phyloP scores from a whole-genome alignment of 73 alveolate genomes.

The Symbiodinium pilosum region DNA sequence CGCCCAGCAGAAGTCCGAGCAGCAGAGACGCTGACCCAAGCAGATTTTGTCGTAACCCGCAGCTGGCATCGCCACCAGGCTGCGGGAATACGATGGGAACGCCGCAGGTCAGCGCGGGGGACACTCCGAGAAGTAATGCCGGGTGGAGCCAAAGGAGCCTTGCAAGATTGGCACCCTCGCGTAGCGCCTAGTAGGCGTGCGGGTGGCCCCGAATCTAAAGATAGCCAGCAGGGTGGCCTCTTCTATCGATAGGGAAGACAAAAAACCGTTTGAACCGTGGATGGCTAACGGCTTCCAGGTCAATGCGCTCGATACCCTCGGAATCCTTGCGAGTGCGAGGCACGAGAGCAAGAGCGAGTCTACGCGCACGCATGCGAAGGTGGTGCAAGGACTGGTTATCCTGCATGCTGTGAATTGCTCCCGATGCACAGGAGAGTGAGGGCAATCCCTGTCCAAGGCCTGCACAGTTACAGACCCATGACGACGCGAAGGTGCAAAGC shows the following conservation, averaged over 20 bases:
- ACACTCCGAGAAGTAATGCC: not conserved
- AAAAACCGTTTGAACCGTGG: not conserved
- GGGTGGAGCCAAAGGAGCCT: not conserved
- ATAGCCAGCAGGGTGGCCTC: not conserved
- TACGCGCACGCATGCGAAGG: not conserved
- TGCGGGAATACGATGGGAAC: not conserved
- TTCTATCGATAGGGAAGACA: not conserved
- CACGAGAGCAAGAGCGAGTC: not conserved
- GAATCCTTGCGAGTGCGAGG: not conserved
- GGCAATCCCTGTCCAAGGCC: not conserved
- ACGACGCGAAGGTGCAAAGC: not conserved
- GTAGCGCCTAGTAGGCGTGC: not conserved
- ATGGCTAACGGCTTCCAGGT: not conserved
- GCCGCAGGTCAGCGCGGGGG: not conserved
- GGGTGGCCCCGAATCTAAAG: not conserved
- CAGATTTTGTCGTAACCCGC: not conserved
- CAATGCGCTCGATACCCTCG: not conserved
- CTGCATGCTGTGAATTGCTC: not conserved
- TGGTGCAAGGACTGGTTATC: not conserved
- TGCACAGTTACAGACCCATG: not conserved
- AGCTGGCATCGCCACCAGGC: not conserved
- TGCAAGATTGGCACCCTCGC: not conserved
- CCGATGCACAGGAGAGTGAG: not conserved
- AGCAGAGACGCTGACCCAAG: not conserved
- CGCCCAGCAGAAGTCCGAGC: not conserved